Conservation (phyloP, 73 alveolate species). For the Urostyla sp. region DNA sequence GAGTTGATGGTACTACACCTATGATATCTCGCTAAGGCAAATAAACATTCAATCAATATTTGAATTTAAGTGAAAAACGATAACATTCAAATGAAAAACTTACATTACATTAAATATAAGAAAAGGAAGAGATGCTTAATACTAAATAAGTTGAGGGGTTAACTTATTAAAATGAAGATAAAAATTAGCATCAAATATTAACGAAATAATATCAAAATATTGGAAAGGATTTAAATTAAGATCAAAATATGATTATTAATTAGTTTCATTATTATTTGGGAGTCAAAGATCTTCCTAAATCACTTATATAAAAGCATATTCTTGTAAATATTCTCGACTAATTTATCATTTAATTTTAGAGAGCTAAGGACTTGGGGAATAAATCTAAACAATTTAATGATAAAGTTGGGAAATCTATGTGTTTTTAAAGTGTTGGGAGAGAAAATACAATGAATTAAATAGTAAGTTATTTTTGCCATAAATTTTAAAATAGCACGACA, state of each 20-base stretch:
- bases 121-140: no score
- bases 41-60: slow-evolving; percentile 5
- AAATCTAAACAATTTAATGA: background rate
- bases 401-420: slow-evolving; percentile 18
- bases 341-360: background rate
- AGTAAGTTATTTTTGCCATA: no score
- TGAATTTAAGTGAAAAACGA: slow-evolving; percentile 16
- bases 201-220: no score
- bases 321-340: background rate
- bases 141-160: no score
- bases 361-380: background rate
- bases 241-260: no score
- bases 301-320: background rate
- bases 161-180: no score
- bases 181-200: no score
- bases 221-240: no score
- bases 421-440: slow-evolving; percentile 33
- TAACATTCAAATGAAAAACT: no score
- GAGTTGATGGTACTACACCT: slow-evolving; percentile 25
- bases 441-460: slow-evolving; percentile 21
- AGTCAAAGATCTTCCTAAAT: slow-evolving; percentile 12
- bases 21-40: slow-evolving; percentile 53
- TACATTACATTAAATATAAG: no score
- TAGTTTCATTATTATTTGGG: slow-evolving; percentile 24
- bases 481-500: no score